phyloP scores from a whole-genome alignment of 2,329 filamentous ascomycete species.

The Fusarium irregulare region DNA sequence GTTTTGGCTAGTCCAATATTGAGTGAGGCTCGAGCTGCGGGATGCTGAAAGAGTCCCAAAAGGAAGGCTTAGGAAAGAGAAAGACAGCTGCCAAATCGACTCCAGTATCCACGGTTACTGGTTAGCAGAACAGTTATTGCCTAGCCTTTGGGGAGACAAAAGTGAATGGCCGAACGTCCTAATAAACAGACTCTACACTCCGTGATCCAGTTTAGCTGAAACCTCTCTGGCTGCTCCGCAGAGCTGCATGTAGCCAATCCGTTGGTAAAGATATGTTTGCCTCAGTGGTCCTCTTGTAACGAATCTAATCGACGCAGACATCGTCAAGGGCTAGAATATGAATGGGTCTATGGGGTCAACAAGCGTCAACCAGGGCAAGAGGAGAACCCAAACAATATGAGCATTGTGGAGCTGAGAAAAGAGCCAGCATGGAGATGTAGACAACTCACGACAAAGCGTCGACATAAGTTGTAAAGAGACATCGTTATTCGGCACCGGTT shows the following conservation, averaged over 20 bases:
- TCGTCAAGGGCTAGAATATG: constrained; percentile 2
- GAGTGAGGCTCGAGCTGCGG: not conserved
- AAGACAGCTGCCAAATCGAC: not conserved
- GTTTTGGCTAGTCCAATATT: not conserved
- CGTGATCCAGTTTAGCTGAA: not conserved
- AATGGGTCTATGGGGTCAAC: constrained; percentile 44
- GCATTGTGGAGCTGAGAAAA: not conserved
- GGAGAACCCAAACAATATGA: constrained; percentile 16
- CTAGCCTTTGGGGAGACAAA: not conserved
- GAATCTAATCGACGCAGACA: not conserved
- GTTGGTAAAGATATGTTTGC: not conserved
- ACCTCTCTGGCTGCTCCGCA: not conserved
- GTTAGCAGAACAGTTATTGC: not conserved
- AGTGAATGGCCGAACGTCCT: not conserved
- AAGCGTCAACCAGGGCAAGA: not conserved
- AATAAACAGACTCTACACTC: not conserved
- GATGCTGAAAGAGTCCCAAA: not conserved
- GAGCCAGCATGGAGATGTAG: not conserved
- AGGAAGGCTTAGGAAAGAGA: not conserved
- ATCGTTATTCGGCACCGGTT: constrained; percentile 7
- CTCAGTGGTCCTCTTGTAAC: not conserved
- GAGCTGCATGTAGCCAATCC: constrained; percentile 2
- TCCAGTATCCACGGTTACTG: not conserved
- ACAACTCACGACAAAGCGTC: not conserved
- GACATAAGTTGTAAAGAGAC: too few species aligned